Base-by-base conservation (phyloP, 768 basidiomycete species). In the Lactifluus echinatus region DNA sequence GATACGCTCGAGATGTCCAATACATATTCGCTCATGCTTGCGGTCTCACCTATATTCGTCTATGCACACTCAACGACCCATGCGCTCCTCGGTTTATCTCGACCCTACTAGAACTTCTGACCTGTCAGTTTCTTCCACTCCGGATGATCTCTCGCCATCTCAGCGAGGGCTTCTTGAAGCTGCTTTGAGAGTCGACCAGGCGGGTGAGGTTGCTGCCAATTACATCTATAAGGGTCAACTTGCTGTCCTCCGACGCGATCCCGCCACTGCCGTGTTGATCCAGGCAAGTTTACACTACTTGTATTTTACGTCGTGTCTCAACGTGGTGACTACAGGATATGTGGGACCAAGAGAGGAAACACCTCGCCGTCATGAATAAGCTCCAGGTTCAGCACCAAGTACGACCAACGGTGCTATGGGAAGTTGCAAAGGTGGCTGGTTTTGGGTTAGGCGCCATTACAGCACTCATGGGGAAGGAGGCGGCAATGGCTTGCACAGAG, bases 401-500 rank as follows among this genome's bases (percentile, higher is more conserved):
- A 36, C 80, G 94, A 37, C 94, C 94, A 21, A 95, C 94, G 0
- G 63, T 86, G 1, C 76, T 97, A 42, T 84, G 83, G 55, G 89
- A 91, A 34, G 76, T 91, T 5, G 95, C 94, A 61, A 90, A 93
- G 67, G 81, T 81, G 5, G 87, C 85, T 50, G 93, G 93, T 5
- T 94, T 89, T 67, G 87, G 87, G 3, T 74, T 98, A 8, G 94
- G 94, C 5, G 85, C 85, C 5, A 79, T 74, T 0, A 96, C 94
- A 0, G 94, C 90, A 0, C 71, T 95, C 21, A 77, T 95, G 80
- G 89, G 94, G 36, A 87, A 83, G 66, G 87, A 96, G 64, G 92
- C 93, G 12, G 93, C 94, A 0, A 98, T 98, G 94, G 94, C 94
- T 6, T 97, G 94, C 66, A 98, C 94, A 0, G 94, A 98, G 70